Evolutionary conservation across 2,329 filamentous ascomycete species (phyloP).

Genomic region (Talaromyces albobiverticillius): DNA sequence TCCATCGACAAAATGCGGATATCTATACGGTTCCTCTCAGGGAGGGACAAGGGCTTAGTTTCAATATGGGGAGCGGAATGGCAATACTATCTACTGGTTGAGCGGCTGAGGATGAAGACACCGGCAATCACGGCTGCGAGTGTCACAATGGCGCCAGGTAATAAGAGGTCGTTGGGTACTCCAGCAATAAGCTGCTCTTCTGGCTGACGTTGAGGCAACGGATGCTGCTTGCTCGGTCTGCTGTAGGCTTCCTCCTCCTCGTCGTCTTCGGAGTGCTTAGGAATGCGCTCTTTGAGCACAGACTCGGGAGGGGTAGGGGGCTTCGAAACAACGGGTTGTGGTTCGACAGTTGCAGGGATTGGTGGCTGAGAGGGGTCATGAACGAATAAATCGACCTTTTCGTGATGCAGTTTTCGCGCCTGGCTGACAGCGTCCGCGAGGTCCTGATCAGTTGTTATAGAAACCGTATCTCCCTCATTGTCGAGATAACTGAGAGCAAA

Average conservation of each 20-base stretch:
- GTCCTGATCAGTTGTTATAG: conserved; percentile 93
- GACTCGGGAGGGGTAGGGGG: conserved; percentile 52
- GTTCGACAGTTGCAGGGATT: conserved; percentile 61
- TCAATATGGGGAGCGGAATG: background rate
- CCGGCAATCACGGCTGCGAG: conserved; percentile 89
- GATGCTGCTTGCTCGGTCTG: conserved; percentile 43
- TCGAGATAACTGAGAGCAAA: conserved; percentile 95
- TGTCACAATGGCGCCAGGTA: conserved; percentile 93
- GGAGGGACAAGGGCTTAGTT: background rate
- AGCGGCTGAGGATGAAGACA: conserved; percentile 82
- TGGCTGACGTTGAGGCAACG: conserved; percentile 49
- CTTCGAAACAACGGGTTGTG: conserved; percentile 51
- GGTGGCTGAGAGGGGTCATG: conserved; percentile 91
- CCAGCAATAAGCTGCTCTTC: conserved; percentile 81
- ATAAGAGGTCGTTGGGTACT: conserved; percentile 87
- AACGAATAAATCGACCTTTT: conserved; percentile 97
- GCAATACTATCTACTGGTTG: conserved; percentile 45
- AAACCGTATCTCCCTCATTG: conserved; percentile 94
- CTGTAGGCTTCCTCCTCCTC: conserved; percentile 42
- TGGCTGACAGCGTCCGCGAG: conserved; percentile 84
- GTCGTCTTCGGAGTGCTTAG: conserved; percentile 46
- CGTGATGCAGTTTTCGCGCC: conserved; percentile 70
- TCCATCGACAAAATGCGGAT: background rate
- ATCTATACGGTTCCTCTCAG: conserved; percentile 3
- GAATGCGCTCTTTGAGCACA: conserved; percentile 28